phyloP scores from a whole-genome alignment of 1,139 yeast species.

The Blastobotrys persicus region DNA sequence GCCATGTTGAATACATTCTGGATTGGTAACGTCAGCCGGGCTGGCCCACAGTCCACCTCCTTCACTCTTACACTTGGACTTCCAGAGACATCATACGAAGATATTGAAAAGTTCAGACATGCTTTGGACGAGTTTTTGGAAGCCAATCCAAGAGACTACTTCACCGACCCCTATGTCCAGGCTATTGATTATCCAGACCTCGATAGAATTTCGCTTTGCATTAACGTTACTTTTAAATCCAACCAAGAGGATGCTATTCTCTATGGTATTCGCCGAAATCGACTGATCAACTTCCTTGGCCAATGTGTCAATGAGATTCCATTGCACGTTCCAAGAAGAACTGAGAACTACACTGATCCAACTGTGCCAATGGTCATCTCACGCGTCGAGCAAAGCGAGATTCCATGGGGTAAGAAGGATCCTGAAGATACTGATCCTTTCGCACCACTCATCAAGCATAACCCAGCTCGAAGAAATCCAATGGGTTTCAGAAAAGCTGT shows the following conservation, averaged over 20 bases:
- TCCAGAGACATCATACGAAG: constrained; percentile 40
- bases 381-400: constrained; percentile 10
- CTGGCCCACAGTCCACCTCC: constrained; percentile 37
- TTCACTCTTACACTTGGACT: constrained; percentile 35
- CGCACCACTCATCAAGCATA: constrained; percentile 2
- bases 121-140: constrained; percentile 35
- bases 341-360: constrained; percentile 37
- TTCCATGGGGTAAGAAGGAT: constrained; percentile 7
- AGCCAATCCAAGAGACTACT: constrained; percentile 39
- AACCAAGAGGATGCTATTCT: constrained; percentile 38
- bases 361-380: constrained; percentile 33
- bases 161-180: constrained; percentile 36
- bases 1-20: constrained; percentile 39
- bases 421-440: constrained; percentile 7
- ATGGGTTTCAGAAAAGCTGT: constrained; percentile 7
- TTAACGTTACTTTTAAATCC: constrained; percentile 35
- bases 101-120: constrained; percentile 35
- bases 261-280: constrained; percentile 35
- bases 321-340: constrained; percentile 38
- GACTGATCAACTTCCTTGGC: constrained; percentile 33
- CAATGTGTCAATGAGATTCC: constrained; percentile 37
- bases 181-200: constrained; percentile 38
- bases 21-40: constrained; percentile 41
- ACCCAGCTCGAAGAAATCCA: constrained; percentile 6
- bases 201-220: constrained; percentile 35